Evolutionary conservation across 2,329 filamentous ascomycete species (phyloP), one percentile per base, ranked within the genome.

Genomic region (Cercospora sp.): DNA sequence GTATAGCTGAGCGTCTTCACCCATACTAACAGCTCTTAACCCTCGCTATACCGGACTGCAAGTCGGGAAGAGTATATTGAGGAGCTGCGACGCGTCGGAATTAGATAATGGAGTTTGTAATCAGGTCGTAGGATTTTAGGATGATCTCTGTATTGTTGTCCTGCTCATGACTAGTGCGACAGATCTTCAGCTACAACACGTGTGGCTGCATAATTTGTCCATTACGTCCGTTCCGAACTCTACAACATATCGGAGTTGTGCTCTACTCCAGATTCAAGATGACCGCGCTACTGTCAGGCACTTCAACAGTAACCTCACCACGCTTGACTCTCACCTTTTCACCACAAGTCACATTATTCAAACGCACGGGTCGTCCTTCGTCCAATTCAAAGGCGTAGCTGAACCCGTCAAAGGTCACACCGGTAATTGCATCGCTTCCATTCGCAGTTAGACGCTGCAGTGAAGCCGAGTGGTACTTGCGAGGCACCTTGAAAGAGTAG

Each of bases 301-400:
- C 33, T 12, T 58, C 10, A 45, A 64, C 51, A 7, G 10, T 33
- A 5, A 64, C 83, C 84, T 23, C 77, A 73, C 5, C 69, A 67
- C 28, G 20, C 5, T 80, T 75, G 23, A 74, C 70, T 8, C 59
- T 42, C 0, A 81, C 75, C 20, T 30, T 81, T 78, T 88, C 85
- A 0, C 81, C 84, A 3, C 79, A 75, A 3, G 87, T 89, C 16
- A 87, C 82, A 73, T 90, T 89, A 0, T 69, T 67, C 75, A 89
- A 70, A 64, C 81, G 75, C 39, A 87, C 85, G 2, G 87, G 86
- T 74, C 75, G 78, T 0, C 87, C 88, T 5, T 79, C 71, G 8
- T 84, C 81, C 59, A 89, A 77, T 76, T 90, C 87, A 65, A 84
- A 84, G 71, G 89, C 86, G 70, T 87, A 90, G 69, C 85, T 89